Percentiles rank a stretch among this genome's conserved stretches.
Evolutionary conservation across 1,284 basidiomycete genomes (phyloP).

Genomic region (Tilletia caries): DNA sequence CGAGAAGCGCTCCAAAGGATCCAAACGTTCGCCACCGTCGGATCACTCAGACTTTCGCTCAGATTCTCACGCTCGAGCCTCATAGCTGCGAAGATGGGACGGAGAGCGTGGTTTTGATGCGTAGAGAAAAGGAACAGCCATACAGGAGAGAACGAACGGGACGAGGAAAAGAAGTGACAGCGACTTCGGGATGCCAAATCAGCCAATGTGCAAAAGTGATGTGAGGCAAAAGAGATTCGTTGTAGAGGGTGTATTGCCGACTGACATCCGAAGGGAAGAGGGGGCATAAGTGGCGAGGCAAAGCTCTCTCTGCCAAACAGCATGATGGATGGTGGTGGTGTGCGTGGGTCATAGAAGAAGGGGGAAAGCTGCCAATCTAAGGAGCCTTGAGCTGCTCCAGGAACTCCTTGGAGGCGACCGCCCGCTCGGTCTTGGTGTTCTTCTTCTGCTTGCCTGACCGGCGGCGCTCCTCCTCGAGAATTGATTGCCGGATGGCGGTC

Average conservation of each 20-base stretch:
- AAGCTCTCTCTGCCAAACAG: too few relatives aligned
- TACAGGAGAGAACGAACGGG: too few relatives aligned
- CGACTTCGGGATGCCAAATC: background rate
- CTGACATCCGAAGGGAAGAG: background rate
- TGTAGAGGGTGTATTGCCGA: background rate
- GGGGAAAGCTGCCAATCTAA: constrained; percentile 53
- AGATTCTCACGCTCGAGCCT: too few relatives aligned
- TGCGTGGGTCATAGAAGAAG: too few relatives aligned
- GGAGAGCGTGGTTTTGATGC: too few relatives aligned
- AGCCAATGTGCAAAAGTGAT: background rate
- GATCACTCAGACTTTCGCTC: too few relatives aligned
- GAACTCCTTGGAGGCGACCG: constrained; percentile 78
- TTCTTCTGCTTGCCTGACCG: constrained; percentile 45
- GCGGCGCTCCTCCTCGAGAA: constrained; percentile 46
- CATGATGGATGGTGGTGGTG: too few relatives aligned
- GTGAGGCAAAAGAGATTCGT: background rate
- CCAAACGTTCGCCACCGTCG: too few relatives aligned
- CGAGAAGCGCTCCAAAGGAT: too few relatives aligned
- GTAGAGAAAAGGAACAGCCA: too few relatives aligned
- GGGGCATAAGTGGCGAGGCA: background rate
- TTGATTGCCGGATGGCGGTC: constrained; percentile 47
- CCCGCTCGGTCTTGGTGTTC: constrained; percentile 28
- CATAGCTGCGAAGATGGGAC: too few relatives aligned
- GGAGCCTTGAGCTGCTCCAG: constrained; percentile 78
- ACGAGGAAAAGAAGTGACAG: too few relatives aligned